Evolutionary conservation across 2,329 filamentous ascomycete species (phyloP).

Genomic region (Alternaria longipes): DNA sequence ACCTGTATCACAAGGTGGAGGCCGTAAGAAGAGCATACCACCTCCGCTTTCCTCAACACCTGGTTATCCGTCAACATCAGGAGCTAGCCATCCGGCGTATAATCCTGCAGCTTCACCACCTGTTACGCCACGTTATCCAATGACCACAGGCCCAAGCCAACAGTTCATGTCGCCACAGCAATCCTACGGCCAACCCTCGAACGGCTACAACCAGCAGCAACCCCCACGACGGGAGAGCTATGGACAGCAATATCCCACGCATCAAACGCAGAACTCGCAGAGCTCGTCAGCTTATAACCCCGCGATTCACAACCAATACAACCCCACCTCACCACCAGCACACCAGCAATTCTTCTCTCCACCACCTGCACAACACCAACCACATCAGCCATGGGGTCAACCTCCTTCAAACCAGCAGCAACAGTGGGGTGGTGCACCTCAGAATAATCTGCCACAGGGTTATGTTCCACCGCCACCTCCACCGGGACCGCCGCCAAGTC

Average conservation of each 20-base stretch:
- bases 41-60: constrained; percentile 49
- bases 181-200: constrained; percentile 32
- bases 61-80: constrained; percentile 49
- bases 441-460: constrained; percentile 64
- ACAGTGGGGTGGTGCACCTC: constrained; percentile 63
- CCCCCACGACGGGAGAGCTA: constrained; percentile 50
- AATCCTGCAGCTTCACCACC: constrained; percentile 59
- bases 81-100: constrained; percentile 56
- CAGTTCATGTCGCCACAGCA: constrained; percentile 49
- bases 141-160: constrained; percentile 41
- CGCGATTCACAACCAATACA: constrained; percentile 52
- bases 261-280: constrained; percentile 34
- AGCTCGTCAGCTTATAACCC: constrained; percentile 56
- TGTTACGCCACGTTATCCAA: constrained; percentile 57
- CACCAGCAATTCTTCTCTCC: constrained; percentile 65
- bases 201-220: constrained; percentile 39
- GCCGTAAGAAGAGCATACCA: constrained; percentile 51
- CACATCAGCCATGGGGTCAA: constrained; percentile 64
- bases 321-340: constrained; percentile 62
- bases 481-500: constrained; percentile 67
- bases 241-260: constrained; percentile 27
- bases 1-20: constrained; percentile 42
- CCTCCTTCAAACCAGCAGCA: constrained; percentile 60
- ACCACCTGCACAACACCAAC: constrained; percentile 52
- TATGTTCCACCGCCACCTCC: constrained; percentile 74